Evolutionary conservation across 768 basidiomycete species (phyloP).

Genomic region (Amylocystis lapponica): DNA sequence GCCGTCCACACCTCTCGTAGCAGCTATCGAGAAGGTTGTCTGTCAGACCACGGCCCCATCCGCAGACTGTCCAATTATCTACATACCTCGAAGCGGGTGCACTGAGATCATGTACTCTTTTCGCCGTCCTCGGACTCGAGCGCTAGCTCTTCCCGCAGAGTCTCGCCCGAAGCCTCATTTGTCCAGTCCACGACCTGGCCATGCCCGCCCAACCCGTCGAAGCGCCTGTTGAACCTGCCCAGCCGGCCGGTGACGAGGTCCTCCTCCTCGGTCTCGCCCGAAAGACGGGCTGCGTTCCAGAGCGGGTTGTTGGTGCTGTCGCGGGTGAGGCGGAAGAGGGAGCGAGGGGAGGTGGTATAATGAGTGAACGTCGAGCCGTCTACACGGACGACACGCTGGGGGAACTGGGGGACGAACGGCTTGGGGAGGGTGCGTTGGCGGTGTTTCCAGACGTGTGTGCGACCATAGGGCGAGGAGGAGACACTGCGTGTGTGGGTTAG

Average conservation of each 20-base stretch:
- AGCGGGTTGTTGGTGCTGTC: slow-evolving; percentile 87
- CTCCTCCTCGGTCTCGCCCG: slow-evolving; percentile 39
- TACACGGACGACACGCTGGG: slow-evolving; percentile 78
- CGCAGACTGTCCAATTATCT: no score
- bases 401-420: slow-evolving; percentile 81
- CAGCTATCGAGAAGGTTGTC: no score
- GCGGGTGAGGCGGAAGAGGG: slow-evolving; percentile 69
- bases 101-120: no score
- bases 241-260: slow-evolving; percentile 68
- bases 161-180: slow-evolving; percentile 6
- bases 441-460: slow-evolving; percentile 77
- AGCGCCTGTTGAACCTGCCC: slow-evolving; percentile 73
- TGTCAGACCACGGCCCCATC: no score
- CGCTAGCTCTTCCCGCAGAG: no score
- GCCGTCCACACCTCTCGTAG: no score
- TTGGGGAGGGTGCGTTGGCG: slow-evolving; percentile 66
- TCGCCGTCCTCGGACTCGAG: no score
- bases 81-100: no score
- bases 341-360: slow-evolving; percentile 84
- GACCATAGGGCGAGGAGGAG: slow-evolving; percentile 77
- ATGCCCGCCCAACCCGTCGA: slow-evolving; percentile 37
- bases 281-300: slow-evolving; percentile 65
- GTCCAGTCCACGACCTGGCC: slow-evolving; percentile 11
- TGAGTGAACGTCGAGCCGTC: slow-evolving; percentile 88
- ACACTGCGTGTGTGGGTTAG: slow-evolving; percentile 37